These are phyloP conservation scores for Penicillium sp. DNA, from an alignment of 2,329 filamentous ascomycete species.

Conservation along the genomic window DNA sequence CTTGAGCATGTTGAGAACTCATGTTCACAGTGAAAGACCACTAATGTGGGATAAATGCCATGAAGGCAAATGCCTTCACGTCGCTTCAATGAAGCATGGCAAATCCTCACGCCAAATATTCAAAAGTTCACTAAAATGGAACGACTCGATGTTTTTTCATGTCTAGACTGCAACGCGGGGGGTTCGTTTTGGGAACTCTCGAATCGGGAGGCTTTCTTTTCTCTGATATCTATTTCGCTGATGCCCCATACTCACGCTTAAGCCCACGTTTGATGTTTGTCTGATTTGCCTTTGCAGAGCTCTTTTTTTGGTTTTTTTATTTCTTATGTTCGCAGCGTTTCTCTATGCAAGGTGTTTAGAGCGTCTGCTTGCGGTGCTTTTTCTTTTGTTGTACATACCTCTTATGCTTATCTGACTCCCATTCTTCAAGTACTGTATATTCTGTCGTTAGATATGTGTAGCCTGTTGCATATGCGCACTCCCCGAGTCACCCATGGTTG, in stretches of 20 bases:
- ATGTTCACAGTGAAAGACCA: not conserved
- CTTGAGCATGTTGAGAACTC: conserved; percentile 22
- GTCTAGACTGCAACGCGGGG: conserved; percentile 3
- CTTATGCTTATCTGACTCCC: not conserved
- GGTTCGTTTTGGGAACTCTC: not conserved
- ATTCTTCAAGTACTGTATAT: not conserved
- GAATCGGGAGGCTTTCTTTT: conserved; percentile 4
- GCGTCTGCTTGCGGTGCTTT: conserved; percentile 18
- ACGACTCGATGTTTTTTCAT: conserved; percentile 4
- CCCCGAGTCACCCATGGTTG: no score
- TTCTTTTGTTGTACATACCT: conserved; percentile 11
- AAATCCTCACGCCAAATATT: not conserved
- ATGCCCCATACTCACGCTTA: not conserved
- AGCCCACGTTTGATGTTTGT: not conserved
- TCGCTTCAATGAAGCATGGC: not conserved
- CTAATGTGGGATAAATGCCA: conserved; percentile 10
- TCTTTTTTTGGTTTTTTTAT: not conserved
- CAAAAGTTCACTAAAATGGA: conserved; percentile 13
- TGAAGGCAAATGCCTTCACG: conserved; percentile 5
- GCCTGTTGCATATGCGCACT: no score
- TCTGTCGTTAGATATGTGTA: no score
- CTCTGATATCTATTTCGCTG: not conserved
- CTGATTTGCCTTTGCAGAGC: not conserved
- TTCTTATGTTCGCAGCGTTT: conserved; percentile 15
- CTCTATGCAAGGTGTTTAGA: conserved; percentile 24